Evolutionary conservation across 805 yeast genomes (phyloP).

Genomic region (Zygotorulaspora florentina): DNA sequence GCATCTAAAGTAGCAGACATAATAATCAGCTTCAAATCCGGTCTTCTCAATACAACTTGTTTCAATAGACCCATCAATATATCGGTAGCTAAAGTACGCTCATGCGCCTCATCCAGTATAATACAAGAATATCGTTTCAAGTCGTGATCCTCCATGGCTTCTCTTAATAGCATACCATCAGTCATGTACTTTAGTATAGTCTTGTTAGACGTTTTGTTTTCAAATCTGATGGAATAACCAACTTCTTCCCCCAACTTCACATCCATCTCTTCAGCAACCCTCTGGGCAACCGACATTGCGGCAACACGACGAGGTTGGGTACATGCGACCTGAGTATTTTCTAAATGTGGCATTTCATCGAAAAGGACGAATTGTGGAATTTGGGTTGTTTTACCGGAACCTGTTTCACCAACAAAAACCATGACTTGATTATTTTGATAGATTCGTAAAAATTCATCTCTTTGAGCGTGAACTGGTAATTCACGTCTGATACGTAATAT

Average conservation of each 20-base stretch:
- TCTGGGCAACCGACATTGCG: conserved; percentile 95
- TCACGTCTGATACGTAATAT: conserved; percentile 77
- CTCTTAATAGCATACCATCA: conserved; percentile 96
- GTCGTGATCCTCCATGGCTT: conserved; percentile 94
- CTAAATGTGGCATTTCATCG: conserved; percentile 88
- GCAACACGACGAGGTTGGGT: conserved; percentile 98
- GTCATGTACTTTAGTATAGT: conserved; percentile 95
- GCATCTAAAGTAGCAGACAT: conserved; percentile 99
- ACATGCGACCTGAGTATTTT: conserved; percentile 86
- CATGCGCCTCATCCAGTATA: conserved; percentile 96
- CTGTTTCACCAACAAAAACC: conserved; percentile 99
- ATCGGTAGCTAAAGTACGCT: conserved; percentile 94
- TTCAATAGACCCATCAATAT: conserved; percentile 92
- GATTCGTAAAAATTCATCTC: conserved; percentile 79
- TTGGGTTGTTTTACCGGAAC: conserved; percentile 98
- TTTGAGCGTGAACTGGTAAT: conserved; percentile 90
- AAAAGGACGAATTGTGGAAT: conserved; percentile 90
- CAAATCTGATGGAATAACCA: conserved; percentile 93
- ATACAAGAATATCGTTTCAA: conserved; percentile 79
- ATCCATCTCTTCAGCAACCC: conserved; percentile 98
- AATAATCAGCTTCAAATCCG: conserved; percentile 84
- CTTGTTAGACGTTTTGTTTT: conserved; percentile 73
- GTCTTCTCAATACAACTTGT: conserved; percentile 72
- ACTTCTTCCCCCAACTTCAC: conserved; percentile 90
- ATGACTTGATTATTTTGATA: conserved; percentile 87